Conservation (phyloP, 208 protist genomes). For the Angomonas deanei region DNA sequence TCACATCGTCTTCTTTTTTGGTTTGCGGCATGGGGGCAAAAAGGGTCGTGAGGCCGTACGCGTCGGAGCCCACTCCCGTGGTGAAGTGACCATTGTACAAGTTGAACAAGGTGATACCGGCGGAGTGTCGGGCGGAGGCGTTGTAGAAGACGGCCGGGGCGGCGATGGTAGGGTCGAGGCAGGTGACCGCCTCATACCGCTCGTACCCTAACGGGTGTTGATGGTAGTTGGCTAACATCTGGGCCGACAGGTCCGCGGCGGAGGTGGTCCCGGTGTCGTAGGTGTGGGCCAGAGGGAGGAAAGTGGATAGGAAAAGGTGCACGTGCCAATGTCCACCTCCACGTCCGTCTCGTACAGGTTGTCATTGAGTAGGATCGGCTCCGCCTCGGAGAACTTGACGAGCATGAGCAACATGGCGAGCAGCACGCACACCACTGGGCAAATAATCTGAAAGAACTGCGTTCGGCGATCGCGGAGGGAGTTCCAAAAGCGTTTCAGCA, state of each 20-base stretch:
- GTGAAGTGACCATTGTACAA: slow-evolving; percentile 32
- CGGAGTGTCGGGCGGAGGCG: slow-evolving; percentile 32
- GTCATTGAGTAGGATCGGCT: slow-evolving; percentile 16
- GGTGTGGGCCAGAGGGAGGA: slow-evolving; percentile 8
- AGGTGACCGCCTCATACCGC: slow-evolving; percentile 42
- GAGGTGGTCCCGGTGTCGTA: slow-evolving; percentile 11
- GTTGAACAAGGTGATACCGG: slow-evolving; percentile 26
- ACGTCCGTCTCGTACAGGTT: slow-evolving; percentile 24
- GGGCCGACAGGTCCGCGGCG: slow-evolving; percentile 17
- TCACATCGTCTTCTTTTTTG: slow-evolving; percentile 11
- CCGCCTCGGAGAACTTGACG: slow-evolving; percentile 17
- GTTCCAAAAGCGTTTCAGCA: slow-evolving; percentile 42
- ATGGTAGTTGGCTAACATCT: slow-evolving; percentile 36
- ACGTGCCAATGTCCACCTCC: slow-evolving; percentile 23
- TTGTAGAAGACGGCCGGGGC: slow-evolving; percentile 46
- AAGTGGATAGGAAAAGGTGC: slow-evolving; percentile 25
- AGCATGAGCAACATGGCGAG: slow-evolving; percentile 50
- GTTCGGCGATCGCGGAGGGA: slow-evolving; percentile 41
- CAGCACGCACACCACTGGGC: slow-evolving; percentile 45
- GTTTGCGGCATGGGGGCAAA: slow-evolving; percentile 10
- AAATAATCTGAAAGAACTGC: slow-evolving; percentile 53
- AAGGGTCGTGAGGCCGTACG: neutral
- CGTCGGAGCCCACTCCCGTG: neutral
- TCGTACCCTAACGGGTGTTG: slow-evolving; percentile 13
- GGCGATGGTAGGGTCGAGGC: slow-evolving; percentile 15